Conservation (phyloP, 2,329 filamentous ascomycete genomes). For the Fusarium denticulatum region DNA sequence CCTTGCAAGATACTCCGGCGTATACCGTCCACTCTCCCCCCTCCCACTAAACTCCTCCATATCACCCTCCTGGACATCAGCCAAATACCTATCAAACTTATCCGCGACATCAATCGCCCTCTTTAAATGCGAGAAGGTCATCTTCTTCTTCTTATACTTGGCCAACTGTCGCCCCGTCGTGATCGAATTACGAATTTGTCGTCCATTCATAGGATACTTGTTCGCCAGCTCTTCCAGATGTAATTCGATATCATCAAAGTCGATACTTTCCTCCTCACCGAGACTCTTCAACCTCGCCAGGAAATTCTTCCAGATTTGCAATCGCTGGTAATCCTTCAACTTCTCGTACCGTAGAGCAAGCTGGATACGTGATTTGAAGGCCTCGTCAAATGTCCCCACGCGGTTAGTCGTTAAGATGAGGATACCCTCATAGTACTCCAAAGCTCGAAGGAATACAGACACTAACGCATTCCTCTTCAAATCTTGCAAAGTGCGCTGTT, state of each 20-base stretch:
- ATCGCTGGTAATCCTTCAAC: background rate
- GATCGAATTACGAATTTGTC: conserved; percentile 19
- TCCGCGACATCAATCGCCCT: background rate
- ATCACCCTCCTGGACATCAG: conserved; percentile 4
- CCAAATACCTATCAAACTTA: conserved; percentile 18
- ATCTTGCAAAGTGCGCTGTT: background rate
- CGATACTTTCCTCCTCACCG: background rate
- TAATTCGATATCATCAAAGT: background rate
- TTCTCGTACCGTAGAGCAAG: conserved; percentile 8
- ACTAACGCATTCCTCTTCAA: background rate
- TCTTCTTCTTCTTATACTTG: background rate
- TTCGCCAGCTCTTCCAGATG: background rate
- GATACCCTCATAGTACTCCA: conserved; percentile 10
- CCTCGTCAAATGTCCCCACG: conserved; percentile 12
- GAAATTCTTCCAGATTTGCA: conserved; percentile 15
- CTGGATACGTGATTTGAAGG: conserved; percentile 14
- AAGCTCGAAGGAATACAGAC: conserved; percentile 1
- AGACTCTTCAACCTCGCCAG: background rate
- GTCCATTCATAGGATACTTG: background rate
- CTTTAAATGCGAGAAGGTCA: conserved; percentile 4
- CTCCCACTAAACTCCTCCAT: background rate
- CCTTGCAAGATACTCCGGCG: background rate
- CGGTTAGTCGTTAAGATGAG: conserved; percentile 5
- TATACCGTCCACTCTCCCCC: background rate
- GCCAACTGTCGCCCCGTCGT: conserved; percentile 10